Evolutionary conservation across 441 rosid species (phyloP), one percentile per base, ranked within the genome.

Genomic region (Theobroma grandiflorum): DNA sequence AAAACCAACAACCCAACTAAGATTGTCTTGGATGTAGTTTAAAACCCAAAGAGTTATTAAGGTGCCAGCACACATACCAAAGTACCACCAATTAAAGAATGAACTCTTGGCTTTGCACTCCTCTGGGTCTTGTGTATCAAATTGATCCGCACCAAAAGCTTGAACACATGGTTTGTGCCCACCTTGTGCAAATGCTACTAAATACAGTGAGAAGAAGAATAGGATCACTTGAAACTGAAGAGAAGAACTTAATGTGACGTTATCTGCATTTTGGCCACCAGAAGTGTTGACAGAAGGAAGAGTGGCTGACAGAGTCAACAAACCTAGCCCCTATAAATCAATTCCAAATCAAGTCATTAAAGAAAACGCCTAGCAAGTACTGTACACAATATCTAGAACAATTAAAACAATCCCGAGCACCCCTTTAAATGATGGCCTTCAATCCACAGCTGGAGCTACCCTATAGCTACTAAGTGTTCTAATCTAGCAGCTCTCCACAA

Each of bases 121-220:
- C 74, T 65, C 55, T 14, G 91, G 87, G 62, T 90, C 86, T 52
- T 53, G 72, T 38, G 79, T 75, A 49, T 91, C 94, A 64, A 91
- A 91, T 78, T 91, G 94, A 77, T 91, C 94, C 0, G 94, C 93
- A 15, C 94, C 94, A 33, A 91, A 91, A 50, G 93, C 89, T 81
- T 89, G 84, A 79, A 91, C 85, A 38, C 91, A 88, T 35, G 88
- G 91, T 79, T 89, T 89, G 74, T 84, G 87, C 0, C 91, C 91
- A 31, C 89, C 90, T 79, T 88, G 87, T 4, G 81, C 92, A 68
- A 88, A 1, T 8, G 93, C 92, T 72, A 91, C 87, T 42, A 91
- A 80, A 78, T 87, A 89, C 0, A 91, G 85, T 22, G 90, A 85
- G 81, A 82, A 84, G 76, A 85, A 88, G 72, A 91, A 89, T 53